These are phyloP conservation scores for Myxozyma kluyveri DNA, from an alignment of 805 yeast species.

Conservation along the genomic window DNA sequence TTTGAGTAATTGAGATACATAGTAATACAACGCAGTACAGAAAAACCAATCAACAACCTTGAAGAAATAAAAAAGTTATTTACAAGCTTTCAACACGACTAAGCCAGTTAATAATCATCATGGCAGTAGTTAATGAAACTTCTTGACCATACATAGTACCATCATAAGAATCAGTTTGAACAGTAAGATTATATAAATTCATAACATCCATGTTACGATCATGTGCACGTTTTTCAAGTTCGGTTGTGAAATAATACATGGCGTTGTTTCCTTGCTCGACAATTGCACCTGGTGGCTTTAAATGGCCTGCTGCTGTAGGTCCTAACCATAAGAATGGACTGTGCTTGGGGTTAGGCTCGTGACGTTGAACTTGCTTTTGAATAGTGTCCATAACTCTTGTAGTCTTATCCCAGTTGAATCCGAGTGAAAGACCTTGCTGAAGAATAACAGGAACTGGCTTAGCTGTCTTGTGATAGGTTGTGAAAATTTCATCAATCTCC, in stretches of 20 bases:
- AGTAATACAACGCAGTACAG: too few relatives aligned
- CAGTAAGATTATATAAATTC: constrained; percentile 23
- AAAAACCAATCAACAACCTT: too few relatives aligned
- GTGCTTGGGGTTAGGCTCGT: constrained; percentile 29
- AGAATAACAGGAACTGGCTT: constrained; percentile 28
- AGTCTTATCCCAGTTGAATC: constrained; percentile 29
- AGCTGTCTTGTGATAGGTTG: constrained; percentile 29
- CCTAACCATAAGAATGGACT: constrained; percentile 30
- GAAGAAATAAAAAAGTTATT: neutral
- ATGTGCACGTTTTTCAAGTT: constrained; percentile 24
- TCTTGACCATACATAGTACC: constrained; percentile 29
- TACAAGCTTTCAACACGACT: constrained; percentile 24
- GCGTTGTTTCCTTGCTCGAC: constrained; percentile 31
- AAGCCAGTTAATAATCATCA: constrained; percentile 30
- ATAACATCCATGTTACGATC: constrained; percentile 25
- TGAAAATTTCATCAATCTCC: constrained; percentile 27
- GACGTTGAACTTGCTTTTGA: constrained; percentile 19
- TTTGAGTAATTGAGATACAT: neutral
- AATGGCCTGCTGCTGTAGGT: constrained; percentile 29
- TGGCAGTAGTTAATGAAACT: constrained; percentile 22
- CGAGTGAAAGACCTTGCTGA: constrained; percentile 27
- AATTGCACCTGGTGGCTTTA: constrained; percentile 30
- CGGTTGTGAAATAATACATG: constrained; percentile 21
- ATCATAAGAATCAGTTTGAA: constrained; percentile 28
- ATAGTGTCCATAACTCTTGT: constrained; percentile 28